Conservation (phyloP, 305 asterid species). For the Plantago coronopus region DNA sequence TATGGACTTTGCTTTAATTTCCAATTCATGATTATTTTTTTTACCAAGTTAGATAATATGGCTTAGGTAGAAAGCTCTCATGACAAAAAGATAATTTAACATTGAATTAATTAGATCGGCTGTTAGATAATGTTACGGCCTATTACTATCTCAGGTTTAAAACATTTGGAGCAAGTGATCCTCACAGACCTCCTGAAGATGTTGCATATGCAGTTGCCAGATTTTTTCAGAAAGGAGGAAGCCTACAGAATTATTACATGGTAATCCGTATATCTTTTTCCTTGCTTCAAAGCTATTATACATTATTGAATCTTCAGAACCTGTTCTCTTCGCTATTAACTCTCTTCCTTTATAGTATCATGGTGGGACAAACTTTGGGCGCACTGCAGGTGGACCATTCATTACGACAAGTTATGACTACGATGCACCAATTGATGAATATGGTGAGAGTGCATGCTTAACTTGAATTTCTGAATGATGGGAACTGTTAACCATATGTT, state of each 20-base stretch:
- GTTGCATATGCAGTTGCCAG: conserved; percentile 90
- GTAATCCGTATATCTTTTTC: too few relatives aligned
- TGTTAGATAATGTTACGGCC: conserved; percentile 16
- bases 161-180: conserved; percentile 89
- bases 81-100: conserved; percentile 14
- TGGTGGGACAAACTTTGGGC: conserved; percentile 98
- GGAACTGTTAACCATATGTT: conserved; percentile 16
- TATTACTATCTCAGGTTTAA: conserved; percentile 55
- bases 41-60: neutral
- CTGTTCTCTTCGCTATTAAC: conserved; percentile 16
- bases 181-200: conserved; percentile 93
- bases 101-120: conserved; percentile 10
- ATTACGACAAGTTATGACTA: conserved; percentile 95
- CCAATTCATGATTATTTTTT: neutral
- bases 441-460: conserved; percentile 44
- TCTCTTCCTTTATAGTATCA: conserved; percentile 57
- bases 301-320: too few relatives aligned
- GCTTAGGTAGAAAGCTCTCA: neutral
- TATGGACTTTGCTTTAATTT: neutral
- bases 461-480: conserved; percentile 18
- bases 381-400: conserved; percentile 97
- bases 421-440: conserved; percentile 96
- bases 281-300: too few relatives aligned
- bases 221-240: conserved; percentile 95
- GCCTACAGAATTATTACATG: conserved; percentile 90